These are phyloP conservation scores for Gossypium gossypioides DNA, from an alignment of 441 rosid genomes.

Conservation along the genomic window DNA sequence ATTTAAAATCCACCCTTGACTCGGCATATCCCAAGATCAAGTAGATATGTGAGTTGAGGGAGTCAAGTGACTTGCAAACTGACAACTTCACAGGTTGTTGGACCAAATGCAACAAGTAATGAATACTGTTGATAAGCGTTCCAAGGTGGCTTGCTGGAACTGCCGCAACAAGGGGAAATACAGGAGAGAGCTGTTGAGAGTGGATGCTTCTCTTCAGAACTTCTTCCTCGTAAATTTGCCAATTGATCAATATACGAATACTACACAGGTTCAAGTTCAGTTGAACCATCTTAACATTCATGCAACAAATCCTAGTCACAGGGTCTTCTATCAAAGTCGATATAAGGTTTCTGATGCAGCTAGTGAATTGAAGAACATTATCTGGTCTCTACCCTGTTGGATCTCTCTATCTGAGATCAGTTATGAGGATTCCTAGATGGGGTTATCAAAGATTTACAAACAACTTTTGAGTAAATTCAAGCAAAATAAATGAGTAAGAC, in stretches of 20 bases:
- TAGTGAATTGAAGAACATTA: neutral
- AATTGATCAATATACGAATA: neutral
- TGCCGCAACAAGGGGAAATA: neutral
- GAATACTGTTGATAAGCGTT: neutral
- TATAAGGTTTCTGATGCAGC: neutral
- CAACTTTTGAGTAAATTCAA: neutral
- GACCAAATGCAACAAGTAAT: neutral
- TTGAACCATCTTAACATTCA: neutral
- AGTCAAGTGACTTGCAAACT: neutral
- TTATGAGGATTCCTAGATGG: neutral
- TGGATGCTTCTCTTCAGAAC: slow-evolving; percentile 13
- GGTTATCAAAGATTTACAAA: neutral
- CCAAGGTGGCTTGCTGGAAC: neutral
- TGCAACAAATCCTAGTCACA: neutral
- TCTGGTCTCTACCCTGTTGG: neutral
- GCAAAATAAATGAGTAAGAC: neutral
- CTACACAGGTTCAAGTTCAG: neutral
- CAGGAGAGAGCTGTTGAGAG: neutral
- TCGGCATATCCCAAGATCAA: neutral
- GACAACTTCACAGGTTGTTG: neutral
- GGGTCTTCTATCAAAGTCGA: neutral
- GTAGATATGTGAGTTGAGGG: no score
- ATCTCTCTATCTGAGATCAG: neutral
- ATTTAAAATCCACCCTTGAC: neutral
- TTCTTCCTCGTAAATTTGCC: slow-evolving; percentile 20